Evolutionary conservation across 176 grass and related monocot species (phyloP).

Genomic region (sorghum (Sorghum bicolor)): Sorghum_bicolor_NCBIv3 NC_012878.2:56736001-56736500

Average conservation of each 20-base stretch:
- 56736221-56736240: conserved; percentile 75
- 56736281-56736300: conserved; percentile 69
- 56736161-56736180: conserved; percentile 70
- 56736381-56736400: conserved; percentile 80
- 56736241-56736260: conserved; percentile 88
- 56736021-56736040: neutral
- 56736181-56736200: conserved; percentile 67
- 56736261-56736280: conserved; percentile 59
- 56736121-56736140: conserved; percentile 70
- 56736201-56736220: conserved; percentile 88
- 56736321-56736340: conserved; percentile 53
- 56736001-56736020: neutral
- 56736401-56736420: conserved; percentile 53
- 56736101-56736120: conserved; percentile 91
- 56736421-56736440: conserved; percentile 32
- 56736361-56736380: conserved; percentile 71
- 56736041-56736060: neutral
- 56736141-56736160: conserved; percentile 78
- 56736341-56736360: conserved; percentile 76
- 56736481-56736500: conserved; percentile 28
- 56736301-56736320: conserved; percentile 39
- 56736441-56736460: conserved; percentile 25
- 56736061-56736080: conserved; percentile 42
- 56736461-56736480: conserved; percentile 2
- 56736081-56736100: conserved; percentile 91